A percentile compares a stretch with the other conserved stretches of the same genome.
Conservation (phyloP, 495 filamentous ascomycete species). For the Trichoderma gamsii region DNA sequence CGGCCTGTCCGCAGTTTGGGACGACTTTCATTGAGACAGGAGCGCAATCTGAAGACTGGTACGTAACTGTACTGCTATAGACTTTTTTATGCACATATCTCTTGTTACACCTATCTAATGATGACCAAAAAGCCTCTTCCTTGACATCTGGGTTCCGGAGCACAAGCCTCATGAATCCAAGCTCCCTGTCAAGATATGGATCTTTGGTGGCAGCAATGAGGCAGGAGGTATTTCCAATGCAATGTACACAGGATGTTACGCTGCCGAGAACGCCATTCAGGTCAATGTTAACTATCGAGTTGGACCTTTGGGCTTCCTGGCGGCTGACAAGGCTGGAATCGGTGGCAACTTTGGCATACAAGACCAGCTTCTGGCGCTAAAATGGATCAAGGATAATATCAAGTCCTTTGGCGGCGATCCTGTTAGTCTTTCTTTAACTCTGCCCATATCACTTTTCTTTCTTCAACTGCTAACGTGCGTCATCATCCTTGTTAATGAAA, state of each 20-base stretch:
- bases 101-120: background rate
- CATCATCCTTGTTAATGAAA: background rate
- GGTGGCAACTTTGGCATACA: constrained; percentile 52
- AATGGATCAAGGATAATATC: constrained; percentile 61
- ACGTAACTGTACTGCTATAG: background rate
- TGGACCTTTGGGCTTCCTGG: constrained; percentile 19
- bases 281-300: constrained; percentile 63
- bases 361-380: constrained; percentile 53
- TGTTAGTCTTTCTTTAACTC: background rate
- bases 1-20: background rate
- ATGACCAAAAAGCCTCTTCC: background rate
- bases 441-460: background rate
- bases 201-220: constrained; percentile 39
- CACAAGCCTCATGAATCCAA: constrained; percentile 27
- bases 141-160: constrained; percentile 14
- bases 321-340: constrained; percentile 36
- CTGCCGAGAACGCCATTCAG: constrained; percentile 40
- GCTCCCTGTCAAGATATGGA: constrained; percentile 46
- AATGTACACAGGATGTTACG: constrained; percentile 24
- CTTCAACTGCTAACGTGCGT: background rate
- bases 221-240: constrained; percentile 33
- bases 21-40: constrained; percentile 3
- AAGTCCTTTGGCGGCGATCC: constrained; percentile 56
- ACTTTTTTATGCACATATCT: background rate
- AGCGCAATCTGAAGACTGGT: background rate